phyloP scores from a whole-genome alignment of 169 alveolate species.

The Theileria equi region DNA sequence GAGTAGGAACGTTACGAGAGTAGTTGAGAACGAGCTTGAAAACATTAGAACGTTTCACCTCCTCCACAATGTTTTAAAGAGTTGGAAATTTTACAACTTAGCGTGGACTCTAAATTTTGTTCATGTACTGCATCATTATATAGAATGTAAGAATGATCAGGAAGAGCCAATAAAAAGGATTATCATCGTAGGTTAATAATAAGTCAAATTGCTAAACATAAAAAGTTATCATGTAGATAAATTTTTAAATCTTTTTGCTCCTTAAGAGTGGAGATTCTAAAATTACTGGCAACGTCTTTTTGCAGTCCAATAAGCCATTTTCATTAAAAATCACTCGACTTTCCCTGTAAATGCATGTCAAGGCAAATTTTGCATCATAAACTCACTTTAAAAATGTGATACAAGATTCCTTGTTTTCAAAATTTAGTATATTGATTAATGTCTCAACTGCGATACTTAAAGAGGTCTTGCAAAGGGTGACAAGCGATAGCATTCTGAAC shows the following conservation, averaged over 20 bases:
- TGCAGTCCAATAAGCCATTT: conserved; percentile 35
- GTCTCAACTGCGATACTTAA: conserved; percentile 17
- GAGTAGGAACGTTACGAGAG: too few species aligned
- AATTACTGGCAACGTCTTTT: conserved; percentile 26
- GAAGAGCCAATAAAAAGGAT: too few species aligned
- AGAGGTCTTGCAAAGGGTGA: conserved; percentile 34
- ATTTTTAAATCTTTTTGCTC: conserved; percentile 38
- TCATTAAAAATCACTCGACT: conserved; percentile 25
- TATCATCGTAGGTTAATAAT: too few species aligned
- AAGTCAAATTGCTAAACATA: too few species aligned
- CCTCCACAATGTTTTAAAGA: too few species aligned
- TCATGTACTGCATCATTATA: too few species aligned
- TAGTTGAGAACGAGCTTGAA: too few species aligned
- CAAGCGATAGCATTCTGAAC: conserved; percentile 45
- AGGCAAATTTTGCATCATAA: neutral
- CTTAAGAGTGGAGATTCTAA: conserved; percentile 38
- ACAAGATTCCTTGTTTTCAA: conserved; percentile 22
- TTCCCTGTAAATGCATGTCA: conserved; percentile 6
- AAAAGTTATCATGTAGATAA: too few species aligned
- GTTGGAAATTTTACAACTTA: too few species aligned
- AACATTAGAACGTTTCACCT: too few species aligned
- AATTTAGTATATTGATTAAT: conserved; percentile 15
- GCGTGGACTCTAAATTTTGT: too few species aligned
- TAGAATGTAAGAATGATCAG: too few species aligned
- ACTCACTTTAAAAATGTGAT: conserved; percentile 44